Conservation (phyloP, 2,329 filamentous ascomycete species). For the Pseudogymnoascus sp. region DNA sequence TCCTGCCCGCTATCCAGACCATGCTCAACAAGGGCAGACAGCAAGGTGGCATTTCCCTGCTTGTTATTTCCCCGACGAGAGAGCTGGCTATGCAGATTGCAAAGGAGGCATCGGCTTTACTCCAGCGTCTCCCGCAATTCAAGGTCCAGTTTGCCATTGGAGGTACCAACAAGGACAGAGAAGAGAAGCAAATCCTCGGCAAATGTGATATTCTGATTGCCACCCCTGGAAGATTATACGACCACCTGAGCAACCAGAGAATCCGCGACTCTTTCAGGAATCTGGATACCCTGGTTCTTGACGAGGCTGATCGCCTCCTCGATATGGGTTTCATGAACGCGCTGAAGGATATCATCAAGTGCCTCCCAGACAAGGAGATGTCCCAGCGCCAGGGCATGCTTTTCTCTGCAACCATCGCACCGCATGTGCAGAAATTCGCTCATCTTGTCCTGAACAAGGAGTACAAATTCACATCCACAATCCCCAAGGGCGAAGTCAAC, state of each 20-base stretch:
- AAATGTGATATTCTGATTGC: constrained; percentile 78
- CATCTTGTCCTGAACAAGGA: constrained; percentile 66
- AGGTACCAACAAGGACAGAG: constrained; percentile 67
- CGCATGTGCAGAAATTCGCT: constrained; percentile 73
- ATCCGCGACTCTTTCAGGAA: constrained; percentile 34
- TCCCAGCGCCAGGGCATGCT: constrained; percentile 81
- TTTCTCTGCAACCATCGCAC: constrained; percentile 89
- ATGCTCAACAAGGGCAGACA: constrained; percentile 42
- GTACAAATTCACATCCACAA: constrained; percentile 88
- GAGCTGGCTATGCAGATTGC: constrained; percentile 77
- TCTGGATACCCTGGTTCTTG: constrained; percentile 86
- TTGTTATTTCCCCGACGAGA: constrained; percentile 71
- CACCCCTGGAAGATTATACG: constrained; percentile 78
- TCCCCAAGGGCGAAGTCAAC: constrained; percentile 68
- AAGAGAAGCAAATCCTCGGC: constrained; percentile 58
- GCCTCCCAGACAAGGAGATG: constrained; percentile 53
- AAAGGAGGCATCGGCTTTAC: constrained; percentile 54
- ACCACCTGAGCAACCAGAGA: constrained; percentile 57
- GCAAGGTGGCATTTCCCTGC: constrained; percentile 53
- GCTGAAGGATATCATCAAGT: constrained; percentile 50
- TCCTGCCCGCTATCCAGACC: constrained; percentile 72
- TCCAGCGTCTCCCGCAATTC: constrained; percentile 25
- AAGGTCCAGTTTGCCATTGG: constrained; percentile 76
- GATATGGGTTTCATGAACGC: constrained; percentile 78
- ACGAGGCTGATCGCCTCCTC: constrained; percentile 97